Conservation (phyloP, 2,329 filamentous ascomycete species). For the Tolypocladium guangdongense region DNA sequence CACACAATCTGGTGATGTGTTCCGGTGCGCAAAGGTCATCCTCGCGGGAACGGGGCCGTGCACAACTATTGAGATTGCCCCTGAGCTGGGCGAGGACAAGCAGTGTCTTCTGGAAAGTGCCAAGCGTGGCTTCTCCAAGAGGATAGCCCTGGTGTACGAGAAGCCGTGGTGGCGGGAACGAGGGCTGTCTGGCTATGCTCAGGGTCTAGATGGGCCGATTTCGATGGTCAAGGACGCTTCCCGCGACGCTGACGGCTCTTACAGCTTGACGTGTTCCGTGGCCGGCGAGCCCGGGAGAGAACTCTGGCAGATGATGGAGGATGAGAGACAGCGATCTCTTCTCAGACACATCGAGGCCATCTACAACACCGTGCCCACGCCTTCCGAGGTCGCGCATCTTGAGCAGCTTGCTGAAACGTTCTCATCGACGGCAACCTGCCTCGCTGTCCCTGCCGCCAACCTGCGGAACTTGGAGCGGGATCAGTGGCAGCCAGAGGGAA, state of each 20-base stretch:
- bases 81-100: constrained; percentile 8
- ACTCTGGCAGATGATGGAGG: constrained; percentile 5
- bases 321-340: constrained; percentile 3
- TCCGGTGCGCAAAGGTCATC: constrained; percentile 8
- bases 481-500: constrained; percentile 9
- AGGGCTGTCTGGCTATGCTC: constrained; percentile 8
- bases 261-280: constrained; percentile 9
- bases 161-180: constrained; percentile 12
- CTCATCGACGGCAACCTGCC: constrained; percentile 1
- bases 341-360: constrained; percentile 3
- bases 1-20: constrained; percentile 6
- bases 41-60: constrained; percentile 8
- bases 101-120: constrained; percentile 7
- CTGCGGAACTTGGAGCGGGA: constrained; percentile 5
- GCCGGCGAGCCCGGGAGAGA: constrained; percentile 8
- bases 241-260: constrained; percentile 4
- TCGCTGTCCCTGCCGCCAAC: constrained; percentile 5
- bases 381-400: constrained; percentile 3
- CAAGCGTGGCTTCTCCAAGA: constrained; percentile 7
- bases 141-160: constrained; percentile 7
- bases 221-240: constrained; percentile 8
- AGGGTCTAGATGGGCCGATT: constrained; percentile 7
- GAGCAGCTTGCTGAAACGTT: not conserved
- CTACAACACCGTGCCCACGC: constrained; percentile 4
- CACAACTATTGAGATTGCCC: constrained; percentile 5